Conservation (phyloP, 345 rosid genomes). For the Hypericum perforatum region DNA sequence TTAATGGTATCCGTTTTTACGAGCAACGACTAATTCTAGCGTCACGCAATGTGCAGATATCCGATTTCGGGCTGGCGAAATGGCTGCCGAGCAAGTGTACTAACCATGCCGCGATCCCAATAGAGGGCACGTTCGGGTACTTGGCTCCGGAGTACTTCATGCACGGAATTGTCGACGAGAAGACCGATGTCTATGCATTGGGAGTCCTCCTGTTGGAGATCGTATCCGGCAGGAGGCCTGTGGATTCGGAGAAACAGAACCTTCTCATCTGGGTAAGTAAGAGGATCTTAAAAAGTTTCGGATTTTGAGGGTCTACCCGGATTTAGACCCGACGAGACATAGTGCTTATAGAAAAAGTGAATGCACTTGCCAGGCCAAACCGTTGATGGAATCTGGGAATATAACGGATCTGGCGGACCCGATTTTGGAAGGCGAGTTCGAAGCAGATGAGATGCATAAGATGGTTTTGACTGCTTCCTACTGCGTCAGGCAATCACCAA, state of each 20-base stretch:
- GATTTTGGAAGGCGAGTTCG: slow-evolving; percentile 42
- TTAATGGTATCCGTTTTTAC: not conserved
- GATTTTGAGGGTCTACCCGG: too few species aligned
- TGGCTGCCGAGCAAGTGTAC: slow-evolving; percentile 96
- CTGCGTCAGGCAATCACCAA: slow-evolving; percentile 72
- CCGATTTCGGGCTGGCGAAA: slow-evolving; percentile 95
- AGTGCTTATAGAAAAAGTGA: not conserved
- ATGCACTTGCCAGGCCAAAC: slow-evolving; percentile 48
- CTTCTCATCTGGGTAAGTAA: slow-evolving; percentile 70
- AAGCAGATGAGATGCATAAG: slow-evolving; percentile 54
- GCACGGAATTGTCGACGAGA: slow-evolving; percentile 92
- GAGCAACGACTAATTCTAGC: not conserved
- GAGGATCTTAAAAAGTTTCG: not conserved
- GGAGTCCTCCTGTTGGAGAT: slow-evolving; percentile 86
- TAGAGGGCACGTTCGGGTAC: slow-evolving; percentile 98
- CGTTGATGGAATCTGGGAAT: slow-evolving; percentile 66
- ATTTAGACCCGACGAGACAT: too few species aligned
- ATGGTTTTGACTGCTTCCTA: slow-evolving; percentile 58
- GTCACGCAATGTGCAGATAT: slow-evolving; percentile 31
- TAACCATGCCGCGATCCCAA: slow-evolving; percentile 78
- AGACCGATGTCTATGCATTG: slow-evolving; percentile 82
- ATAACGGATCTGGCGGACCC: slow-evolving; percentile 56
- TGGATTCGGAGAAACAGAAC: slow-evolving; percentile 62
- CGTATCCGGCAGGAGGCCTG: slow-evolving; percentile 65
- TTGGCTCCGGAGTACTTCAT: slow-evolving; percentile 91